Percentiles rank a stretch among this genome's conserved stretches.
Evolutionary conservation across 306 rosid species (phyloP).

Genomic region (Begonia fuchsioides): DNA sequence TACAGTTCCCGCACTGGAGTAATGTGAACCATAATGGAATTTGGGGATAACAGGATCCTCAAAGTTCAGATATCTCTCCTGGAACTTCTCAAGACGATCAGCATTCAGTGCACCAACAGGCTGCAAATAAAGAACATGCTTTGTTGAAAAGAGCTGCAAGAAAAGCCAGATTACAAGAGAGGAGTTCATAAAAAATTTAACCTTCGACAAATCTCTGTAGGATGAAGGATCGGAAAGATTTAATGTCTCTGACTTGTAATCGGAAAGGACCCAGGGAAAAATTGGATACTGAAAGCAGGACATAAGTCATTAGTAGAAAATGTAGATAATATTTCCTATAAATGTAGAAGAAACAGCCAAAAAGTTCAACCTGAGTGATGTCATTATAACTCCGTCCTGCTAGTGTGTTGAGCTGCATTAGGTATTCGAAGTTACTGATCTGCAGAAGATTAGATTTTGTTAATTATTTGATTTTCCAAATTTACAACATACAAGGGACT

Average conservation of each 20-base stretch:
- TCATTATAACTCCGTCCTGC: conserved; percentile 99
- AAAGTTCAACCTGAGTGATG: conserved; percentile 75
- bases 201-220: conserved; percentile 92
- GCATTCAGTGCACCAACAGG: conserved; percentile 86
- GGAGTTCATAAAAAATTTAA: conserved; percentile 14
- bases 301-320: conserved; percentile 12
- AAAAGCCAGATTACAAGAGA: conserved; percentile 4
- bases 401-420: conserved; percentile 97
- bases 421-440: conserved; percentile 97
- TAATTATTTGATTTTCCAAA: background rate
- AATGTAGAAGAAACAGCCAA: conserved; percentile 10
- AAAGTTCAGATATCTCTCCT: conserved; percentile 83
- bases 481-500: no score
- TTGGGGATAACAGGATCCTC: conserved; percentile 94
- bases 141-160: conserved; percentile 3
- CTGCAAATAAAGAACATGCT: conserved; percentile 27
- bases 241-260: conserved; percentile 72
- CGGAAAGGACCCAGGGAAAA: conserved; percentile 97
- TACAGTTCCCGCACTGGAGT: conserved; percentile 98
- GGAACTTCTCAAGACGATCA: conserved; percentile 67
- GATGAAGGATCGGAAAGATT: conserved; percentile 80
- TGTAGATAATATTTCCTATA: conserved; percentile 9
- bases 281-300: conserved; percentile 75
- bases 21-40: conserved; percentile 96
- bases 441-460: conserved; percentile 26